These are phyloP conservation scores for Aspergillus ibericus DNA, from an alignment of 2,329 filamentous ascomycete genomes.

Conservation along the genomic window DNA sequence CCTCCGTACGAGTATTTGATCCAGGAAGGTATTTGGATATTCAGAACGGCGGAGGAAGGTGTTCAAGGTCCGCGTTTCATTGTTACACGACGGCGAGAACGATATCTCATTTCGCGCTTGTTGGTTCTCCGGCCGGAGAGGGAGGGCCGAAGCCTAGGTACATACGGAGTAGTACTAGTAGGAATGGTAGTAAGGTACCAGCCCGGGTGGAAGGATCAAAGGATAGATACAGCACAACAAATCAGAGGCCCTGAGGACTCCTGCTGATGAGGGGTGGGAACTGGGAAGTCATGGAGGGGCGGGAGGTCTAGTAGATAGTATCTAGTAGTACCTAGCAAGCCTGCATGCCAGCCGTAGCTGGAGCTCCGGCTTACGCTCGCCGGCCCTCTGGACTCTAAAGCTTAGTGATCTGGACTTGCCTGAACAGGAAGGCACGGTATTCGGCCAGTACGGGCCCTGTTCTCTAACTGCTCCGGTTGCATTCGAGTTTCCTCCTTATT, in stretches of 20 bases:
- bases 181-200: background rate
- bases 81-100: background rate
- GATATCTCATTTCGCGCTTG: background rate
- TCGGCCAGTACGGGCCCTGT: background rate
- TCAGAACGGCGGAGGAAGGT: background rate
- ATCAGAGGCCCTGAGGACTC: background rate
- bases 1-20: background rate
- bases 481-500: constrained; percentile 4
- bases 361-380: background rate
- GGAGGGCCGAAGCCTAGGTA: background rate
- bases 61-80: background rate
- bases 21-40: background rate
- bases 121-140: background rate
- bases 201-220: background rate
- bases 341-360: background rate
- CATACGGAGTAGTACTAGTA: background rate
- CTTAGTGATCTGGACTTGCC: background rate
- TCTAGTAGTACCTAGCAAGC: too few species aligned
- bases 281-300: constrained; percentile 8
- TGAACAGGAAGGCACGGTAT: background rate
- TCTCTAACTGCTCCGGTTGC: constrained; percentile 14
- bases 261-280: background rate
- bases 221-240: background rate
- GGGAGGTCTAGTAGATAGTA: too few species aligned
- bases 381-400: background rate